A percentile compares a stretch with the other conserved stretches of the same genome.
Conservation (phyloP, 805 yeast species). For the Saccharomycopsis fermentans region DNA sequence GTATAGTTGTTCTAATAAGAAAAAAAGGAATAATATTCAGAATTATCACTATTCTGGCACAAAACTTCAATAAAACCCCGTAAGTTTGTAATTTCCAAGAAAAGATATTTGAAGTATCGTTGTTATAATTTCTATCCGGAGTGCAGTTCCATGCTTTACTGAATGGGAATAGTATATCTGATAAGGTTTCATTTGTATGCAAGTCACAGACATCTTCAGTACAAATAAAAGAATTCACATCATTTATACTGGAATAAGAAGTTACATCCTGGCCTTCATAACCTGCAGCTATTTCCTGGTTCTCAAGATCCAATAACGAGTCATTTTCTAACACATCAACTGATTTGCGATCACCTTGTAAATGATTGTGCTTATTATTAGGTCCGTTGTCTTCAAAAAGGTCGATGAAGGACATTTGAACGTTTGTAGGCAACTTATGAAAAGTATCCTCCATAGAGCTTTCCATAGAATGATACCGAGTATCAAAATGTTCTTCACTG, state of each 20-base stretch:
- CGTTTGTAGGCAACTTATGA: background rate
- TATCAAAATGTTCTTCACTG: background rate
- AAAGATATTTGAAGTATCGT: background rate
- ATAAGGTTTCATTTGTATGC: background rate
- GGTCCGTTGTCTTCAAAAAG: background rate
- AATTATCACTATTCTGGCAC: background rate
- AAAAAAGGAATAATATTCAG: slow-evolving; percentile 11
- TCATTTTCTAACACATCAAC: background rate
- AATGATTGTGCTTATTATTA: background rate
- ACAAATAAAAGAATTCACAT: background rate
- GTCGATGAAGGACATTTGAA: background rate
- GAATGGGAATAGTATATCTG: slow-evolving; percentile 7
- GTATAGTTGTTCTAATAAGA: slow-evolving; percentile 5
- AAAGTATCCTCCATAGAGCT: background rate
- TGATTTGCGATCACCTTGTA: background rate
- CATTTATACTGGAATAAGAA: background rate
- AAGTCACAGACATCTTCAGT: background rate
- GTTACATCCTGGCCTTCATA: background rate
- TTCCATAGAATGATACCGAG: background rate
- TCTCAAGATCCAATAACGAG: background rate
- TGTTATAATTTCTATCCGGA: background rate
- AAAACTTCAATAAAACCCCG: background rate
- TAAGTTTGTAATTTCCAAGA: background rate
- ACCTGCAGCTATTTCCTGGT: background rate
- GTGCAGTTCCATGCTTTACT: background rate